phyloP scores from a whole-genome alignment of 768 basidiomycete species.

The Mycena leptocephala region DNA sequence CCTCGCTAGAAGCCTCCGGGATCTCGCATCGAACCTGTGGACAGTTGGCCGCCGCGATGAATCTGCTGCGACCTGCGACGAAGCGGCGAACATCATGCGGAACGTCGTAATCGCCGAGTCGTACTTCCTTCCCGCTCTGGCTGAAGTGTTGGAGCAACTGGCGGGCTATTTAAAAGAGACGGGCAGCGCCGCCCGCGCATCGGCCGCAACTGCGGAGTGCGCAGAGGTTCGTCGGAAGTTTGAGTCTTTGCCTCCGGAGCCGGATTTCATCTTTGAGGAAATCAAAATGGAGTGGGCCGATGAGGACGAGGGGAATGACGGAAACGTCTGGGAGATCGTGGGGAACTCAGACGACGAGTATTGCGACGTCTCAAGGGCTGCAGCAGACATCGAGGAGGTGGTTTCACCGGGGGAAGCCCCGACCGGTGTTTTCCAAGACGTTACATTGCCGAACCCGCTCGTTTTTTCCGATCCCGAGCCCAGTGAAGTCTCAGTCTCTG shows the following conservation, averaged over 20 bases:
- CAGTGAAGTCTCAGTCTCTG: too few species aligned
- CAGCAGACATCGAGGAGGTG: neutral
- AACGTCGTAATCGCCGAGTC: neutral
- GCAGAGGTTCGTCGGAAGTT: too few species aligned
- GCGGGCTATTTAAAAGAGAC: neutral
- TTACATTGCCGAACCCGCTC: too few species aligned
- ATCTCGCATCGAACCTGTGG: too few species aligned
- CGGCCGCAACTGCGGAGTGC: neutral
- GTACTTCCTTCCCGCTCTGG: neutral
- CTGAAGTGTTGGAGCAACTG: neutral
- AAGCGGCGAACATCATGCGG: neutral
- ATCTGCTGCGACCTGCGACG: neutral
- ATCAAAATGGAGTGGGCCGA: neutral
- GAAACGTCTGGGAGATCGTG: neutral
- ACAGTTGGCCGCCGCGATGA: neutral
- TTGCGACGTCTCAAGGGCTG: neutral
- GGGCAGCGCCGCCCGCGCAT: neutral
- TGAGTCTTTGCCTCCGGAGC: too few species aligned
- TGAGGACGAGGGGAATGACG: too few species aligned
- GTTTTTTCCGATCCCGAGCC: too few species aligned
- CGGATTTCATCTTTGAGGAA: neutral
- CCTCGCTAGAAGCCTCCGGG: neutral
- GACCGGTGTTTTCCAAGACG: too few species aligned
- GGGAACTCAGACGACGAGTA: neutral
- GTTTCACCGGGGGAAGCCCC: too few species aligned